Evolutionary conservation across 2,329 filamentous ascomycete species (phyloP).

Genomic region (Pseudogymnoascus sp.): DNA sequence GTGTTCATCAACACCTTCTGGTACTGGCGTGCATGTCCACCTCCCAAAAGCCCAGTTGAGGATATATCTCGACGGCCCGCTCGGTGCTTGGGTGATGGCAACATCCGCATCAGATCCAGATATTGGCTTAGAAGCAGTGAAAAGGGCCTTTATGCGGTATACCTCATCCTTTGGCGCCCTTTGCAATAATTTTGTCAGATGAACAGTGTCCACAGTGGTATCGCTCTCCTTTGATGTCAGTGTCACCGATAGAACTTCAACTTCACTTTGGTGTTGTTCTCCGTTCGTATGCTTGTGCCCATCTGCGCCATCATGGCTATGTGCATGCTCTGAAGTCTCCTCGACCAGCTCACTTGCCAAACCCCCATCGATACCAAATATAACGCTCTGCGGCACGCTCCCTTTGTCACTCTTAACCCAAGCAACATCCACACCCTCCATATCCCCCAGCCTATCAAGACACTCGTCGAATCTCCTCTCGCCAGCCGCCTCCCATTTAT

Average conservation of each 20-base stretch:
- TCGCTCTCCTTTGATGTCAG: constrained; percentile 38
- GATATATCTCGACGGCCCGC: constrained; percentile 57
- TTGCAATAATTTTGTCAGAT: constrained; percentile 59
- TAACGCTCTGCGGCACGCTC: constrained; percentile 64
- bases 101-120: constrained; percentile 42
- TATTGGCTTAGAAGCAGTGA: constrained; percentile 40
- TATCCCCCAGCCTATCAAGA: constrained; percentile 56
- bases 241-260: constrained; percentile 82
- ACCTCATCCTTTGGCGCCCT: constrained; percentile 84
- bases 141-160: constrained; percentile 80
- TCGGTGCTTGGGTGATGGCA: constrained; percentile 24
- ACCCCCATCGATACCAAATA: constrained; percentile 83
- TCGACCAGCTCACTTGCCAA: constrained; percentile 51
- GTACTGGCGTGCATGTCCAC: constrained; percentile 75
- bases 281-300: constrained; percentile 30
- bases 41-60: constrained; percentile 97
- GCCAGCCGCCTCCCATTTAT: constrained; percentile 61
- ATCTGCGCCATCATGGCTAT: constrained; percentile 32
- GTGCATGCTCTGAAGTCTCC: constrained; percentile 29
- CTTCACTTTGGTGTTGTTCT: constrained; percentile 65
- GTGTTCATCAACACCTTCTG: constrained; percentile 39
- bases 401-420: constrained; percentile 82
- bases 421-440: constrained; percentile 57
- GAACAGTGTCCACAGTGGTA: constrained; percentile 44
- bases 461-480: constrained; percentile 56